Base-by-base conservation (phyloP, 75 land plant species). In the Pseudotsuga menziesii region DNA sequence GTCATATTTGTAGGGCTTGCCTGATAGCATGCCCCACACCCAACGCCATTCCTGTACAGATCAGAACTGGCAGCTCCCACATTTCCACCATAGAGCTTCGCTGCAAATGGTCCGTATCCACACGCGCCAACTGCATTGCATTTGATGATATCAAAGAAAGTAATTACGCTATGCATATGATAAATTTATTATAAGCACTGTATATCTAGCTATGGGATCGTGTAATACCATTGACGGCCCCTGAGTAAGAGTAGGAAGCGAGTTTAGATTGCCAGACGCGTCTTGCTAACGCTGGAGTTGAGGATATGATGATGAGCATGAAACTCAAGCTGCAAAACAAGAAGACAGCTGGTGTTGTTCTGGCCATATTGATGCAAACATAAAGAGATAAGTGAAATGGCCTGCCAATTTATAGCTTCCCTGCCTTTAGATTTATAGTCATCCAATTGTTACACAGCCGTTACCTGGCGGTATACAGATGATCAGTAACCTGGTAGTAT, bases 21-120 rank as follows among this genome's bases (percentile, higher is more conserved):
- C 85, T 90, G 89, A 77, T 85, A 90, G 62, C 91, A 90, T 9
- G 81, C 87, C 16, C 91, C 85, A 75, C 91, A 90, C 29, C 91
- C 87, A 57, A 83, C 77, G 2, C 91, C 91, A 27, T 78, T 78
- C 75, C 82, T 87, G 74, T 71, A 90, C n/a, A 90, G 44, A 22
- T 67, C 66, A 75, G 89, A 75, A 14, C 36, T 62, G 16, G 44
- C 91, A 63, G 85, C 91, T 19, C 83, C 91, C 60, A 90, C 73
- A 73, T 72, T 75, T 14, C 82, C 85, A 22, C 83, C 75, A 75
- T 81, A 76, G 36, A 85, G 59, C 7, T 58, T 87, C 59, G 70
- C 13, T 14, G 91, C 91, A 78, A 85, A 60, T 13, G 87, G 63
- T n/a, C 89, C 91, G 82, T 87, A 90, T 39, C 89, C 89, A 85